Evolutionary conservation across 148 eudicot species (phyloP).

Genomic region (Diospyros lotus): DNA sequence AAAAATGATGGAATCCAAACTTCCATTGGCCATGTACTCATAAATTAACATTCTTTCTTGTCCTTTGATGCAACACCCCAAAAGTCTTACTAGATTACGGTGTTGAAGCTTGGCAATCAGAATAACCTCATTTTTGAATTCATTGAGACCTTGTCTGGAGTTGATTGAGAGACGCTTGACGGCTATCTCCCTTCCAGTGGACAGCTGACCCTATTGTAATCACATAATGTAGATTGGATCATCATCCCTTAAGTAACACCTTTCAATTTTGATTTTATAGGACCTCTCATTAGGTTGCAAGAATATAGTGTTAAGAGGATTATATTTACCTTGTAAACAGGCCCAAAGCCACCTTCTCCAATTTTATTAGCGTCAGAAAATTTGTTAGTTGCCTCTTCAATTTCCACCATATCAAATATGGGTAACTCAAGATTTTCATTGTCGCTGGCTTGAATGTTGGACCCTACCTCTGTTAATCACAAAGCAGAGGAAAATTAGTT

Average conservation of each 20-base stretch:
- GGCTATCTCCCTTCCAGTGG: slow-evolving; percentile 10
- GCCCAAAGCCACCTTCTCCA: slow-evolving; percentile 25
- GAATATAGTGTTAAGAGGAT: background rate
- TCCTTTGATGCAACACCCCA: slow-evolving; percentile 2
- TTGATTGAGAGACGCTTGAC: slow-evolving; percentile 4
- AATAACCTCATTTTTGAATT: slow-evolving; percentile 13
- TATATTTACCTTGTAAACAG: slow-evolving; percentile 19
- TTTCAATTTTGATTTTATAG: background rate
- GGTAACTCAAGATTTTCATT: background rate
- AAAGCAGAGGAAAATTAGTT: background rate
- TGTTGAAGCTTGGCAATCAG: slow-evolving; percentile 15
- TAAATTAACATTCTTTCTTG: background rate
- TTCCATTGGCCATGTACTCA: background rate
- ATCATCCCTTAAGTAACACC: background rate
- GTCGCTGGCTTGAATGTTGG: background rate
- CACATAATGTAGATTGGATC: background rate
- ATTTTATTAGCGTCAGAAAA: slow-evolving; percentile 7
- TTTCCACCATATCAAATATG: background rate
- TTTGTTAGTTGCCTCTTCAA: background rate
- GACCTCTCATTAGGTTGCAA: no score
- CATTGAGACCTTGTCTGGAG: slow-evolving; percentile 3
- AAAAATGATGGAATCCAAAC: background rate
- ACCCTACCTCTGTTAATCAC: background rate
- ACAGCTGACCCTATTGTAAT: background rate
- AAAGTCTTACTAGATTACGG: slow-evolving; percentile 12